Base-by-base conservation (phyloP, 139 green algal species). In the Mesotaenium endlicherianum region DNA sequence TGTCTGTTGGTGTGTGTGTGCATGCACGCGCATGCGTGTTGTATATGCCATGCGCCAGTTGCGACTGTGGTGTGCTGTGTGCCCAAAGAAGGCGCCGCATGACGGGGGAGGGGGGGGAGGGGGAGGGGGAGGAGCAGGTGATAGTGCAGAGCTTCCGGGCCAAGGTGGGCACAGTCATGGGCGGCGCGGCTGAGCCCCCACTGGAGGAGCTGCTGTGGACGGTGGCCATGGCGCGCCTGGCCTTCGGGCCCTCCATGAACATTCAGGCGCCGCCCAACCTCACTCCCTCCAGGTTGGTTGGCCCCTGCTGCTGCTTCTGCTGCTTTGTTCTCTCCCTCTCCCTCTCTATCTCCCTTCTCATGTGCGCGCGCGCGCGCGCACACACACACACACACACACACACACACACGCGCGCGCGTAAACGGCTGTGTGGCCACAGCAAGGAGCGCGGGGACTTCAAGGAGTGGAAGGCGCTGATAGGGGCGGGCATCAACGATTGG, bases 261-360 rank as follows among this genome's bases (percentile, higher is more conserved):
- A 93, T 97, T 5, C 93, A 97, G 69, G 92, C 91, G 2, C 94
- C 94, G 17, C 94, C 93, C 17, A 97, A 97, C 82, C 85, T 97
- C 17, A 94, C 92, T 0, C 89, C 93, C 2, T 79, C 40, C 16
- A 43, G 14, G 64, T 75, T 26, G 16, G 40, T 47, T 58, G 34
- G 14, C 17, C 16, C 64, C 40, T 44, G 14, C 14, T 75, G 14
- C 40, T 16, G 11, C 42, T 75, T 44, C 14, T 44, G 20, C 53
- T 64, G 53, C 26, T 26, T 64, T 64, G 20, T 26, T 64, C 53
- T 64, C 53, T 75, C 14, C 40, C 17, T 75, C 64, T 43, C 17
- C 40, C 14, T 75, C 64, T 43, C 40, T 75, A 20, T 75, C 17
- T 14, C 17, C 64, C 64, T 47, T 44, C 14, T 26, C 40, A 11